Conservation (phyloP, 352 stramenopile species). For the Pythium dissimile region DNA sequence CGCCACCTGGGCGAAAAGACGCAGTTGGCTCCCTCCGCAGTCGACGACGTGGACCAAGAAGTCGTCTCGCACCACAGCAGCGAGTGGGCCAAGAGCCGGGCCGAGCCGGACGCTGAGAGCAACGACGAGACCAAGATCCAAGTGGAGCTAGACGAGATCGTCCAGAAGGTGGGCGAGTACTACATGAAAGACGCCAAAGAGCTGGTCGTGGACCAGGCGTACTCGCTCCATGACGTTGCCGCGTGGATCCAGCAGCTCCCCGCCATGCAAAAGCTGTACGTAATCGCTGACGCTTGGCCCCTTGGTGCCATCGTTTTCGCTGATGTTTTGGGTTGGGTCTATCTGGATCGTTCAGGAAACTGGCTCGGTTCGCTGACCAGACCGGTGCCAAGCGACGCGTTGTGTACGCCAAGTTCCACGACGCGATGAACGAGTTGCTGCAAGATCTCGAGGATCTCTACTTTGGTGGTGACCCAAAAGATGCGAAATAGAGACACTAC, state of each 20-base stretch:
- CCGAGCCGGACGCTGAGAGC: neutral
- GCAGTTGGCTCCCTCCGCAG: constrained; percentile 2
- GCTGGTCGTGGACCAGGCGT: constrained; percentile 58
- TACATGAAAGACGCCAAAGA: constrained; percentile 80
- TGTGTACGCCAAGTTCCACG: constrained; percentile 70
- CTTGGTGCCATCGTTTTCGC: neutral
- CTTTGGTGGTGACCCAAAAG: constrained; percentile 44
- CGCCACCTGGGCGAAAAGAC: constrained; percentile 29
- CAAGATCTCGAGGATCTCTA: constrained; percentile 63
- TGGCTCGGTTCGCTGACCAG: constrained; percentile 76
- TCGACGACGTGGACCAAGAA: constrained; percentile 26
- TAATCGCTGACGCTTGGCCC: neutral
- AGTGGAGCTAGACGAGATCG: constrained; percentile 71
- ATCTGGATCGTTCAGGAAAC: too few species aligned
- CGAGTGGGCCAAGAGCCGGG: constrained; percentile 20
- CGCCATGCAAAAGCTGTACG: constrained; percentile 80
- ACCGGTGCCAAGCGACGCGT: constrained; percentile 48
- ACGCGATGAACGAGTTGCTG: constrained; percentile 71
- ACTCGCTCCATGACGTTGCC: constrained; percentile 71
- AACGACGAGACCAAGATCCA: constrained; percentile 66
- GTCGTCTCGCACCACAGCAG: too few species aligned
- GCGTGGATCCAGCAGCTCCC: constrained; percentile 74
- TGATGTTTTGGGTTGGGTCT: too few species aligned
- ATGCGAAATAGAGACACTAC: constrained; percentile 35
- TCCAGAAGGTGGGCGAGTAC: constrained; percentile 71